These are phyloP conservation scores for Draba incana DNA, from an alignment of 345 rosid species.

Conservation along the genomic window DNA sequence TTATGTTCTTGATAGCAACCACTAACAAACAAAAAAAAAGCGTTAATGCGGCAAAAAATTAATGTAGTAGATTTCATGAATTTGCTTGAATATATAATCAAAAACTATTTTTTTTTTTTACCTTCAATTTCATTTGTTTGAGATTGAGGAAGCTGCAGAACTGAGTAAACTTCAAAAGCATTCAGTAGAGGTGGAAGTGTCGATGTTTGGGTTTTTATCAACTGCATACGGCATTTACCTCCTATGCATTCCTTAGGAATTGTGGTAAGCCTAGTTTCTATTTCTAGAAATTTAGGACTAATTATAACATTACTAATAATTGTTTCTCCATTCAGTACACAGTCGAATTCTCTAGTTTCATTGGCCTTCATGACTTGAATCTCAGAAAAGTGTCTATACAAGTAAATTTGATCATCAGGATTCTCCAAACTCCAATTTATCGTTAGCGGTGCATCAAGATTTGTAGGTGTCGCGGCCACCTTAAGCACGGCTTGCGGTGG, in stretches of 20 bases:
- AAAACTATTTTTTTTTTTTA: neutral
- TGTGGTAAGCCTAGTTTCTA: conserved; percentile 14
- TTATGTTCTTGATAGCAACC: conserved; percentile 49
- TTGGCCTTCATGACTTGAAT: conserved; percentile 22
- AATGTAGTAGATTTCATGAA: neutral
- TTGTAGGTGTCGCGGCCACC: conserved; percentile 42
- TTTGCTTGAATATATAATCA: neutral
- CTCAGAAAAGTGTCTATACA: conserved; percentile 27
- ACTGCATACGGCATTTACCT: conserved; percentile 23
- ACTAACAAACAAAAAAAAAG: conserved; percentile 26
- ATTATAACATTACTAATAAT: neutral
- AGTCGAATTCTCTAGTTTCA: conserved; percentile 38
- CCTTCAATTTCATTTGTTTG: conserved; percentile 30
- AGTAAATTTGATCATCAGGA: conserved; percentile 31
- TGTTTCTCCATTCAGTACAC: conserved; percentile 30
- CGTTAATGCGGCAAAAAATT: neutral
- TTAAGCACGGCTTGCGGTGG: conserved; percentile 41
- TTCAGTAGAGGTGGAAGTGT: conserved; percentile 38
- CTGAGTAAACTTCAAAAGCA: conserved; percentile 32
- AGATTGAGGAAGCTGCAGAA: conserved; percentile 18
- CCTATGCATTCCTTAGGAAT: conserved; percentile 10
- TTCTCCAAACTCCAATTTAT: conserved; percentile 21
- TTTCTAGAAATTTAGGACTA: conserved; percentile 28
- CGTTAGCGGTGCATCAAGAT: conserved; percentile 14
- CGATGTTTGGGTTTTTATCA: conserved; percentile 23